Evolutionary conservation across 1,139 yeast genomes (phyloP).

Genomic region (Suhomyces bribrorum): DNA sequence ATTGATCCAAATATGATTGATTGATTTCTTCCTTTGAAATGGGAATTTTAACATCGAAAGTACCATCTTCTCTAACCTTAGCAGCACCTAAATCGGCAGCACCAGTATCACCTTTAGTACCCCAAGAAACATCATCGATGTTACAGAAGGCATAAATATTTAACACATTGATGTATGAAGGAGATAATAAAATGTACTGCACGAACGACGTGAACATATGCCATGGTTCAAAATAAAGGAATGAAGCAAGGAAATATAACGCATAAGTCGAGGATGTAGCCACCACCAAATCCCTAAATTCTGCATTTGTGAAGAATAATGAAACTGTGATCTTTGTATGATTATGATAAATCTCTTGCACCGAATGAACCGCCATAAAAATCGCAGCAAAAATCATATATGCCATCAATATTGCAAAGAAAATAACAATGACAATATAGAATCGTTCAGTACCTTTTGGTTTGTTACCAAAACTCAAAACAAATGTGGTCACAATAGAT

Average conservation of each 20-base stretch:
- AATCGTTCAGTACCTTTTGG: constrained; percentile 89
- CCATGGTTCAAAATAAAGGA: constrained; percentile 53
- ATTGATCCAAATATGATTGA: constrained; percentile 59
- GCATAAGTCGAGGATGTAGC: constrained; percentile 51
- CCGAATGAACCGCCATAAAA: constrained; percentile 49
- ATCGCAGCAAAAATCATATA: constrained; percentile 76
- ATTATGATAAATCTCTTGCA: constrained; percentile 34
- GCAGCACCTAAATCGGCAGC: constrained; percentile 53
- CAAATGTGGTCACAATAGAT: constrained; percentile 87
- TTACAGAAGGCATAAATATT: constrained; percentile 53
- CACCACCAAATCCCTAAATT: constrained; percentile 50
- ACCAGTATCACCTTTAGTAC: constrained; percentile 52
- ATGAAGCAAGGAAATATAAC: constrained; percentile 47
- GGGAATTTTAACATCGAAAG: constrained; percentile 70
- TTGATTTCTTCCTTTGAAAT: constrained; percentile 61
- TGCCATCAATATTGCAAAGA: constrained; percentile 89
- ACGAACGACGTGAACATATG: constrained; percentile 52
- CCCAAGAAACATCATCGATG: constrained; percentile 54
- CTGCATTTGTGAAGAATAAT: constrained; percentile 43
- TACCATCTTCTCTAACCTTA: constrained; percentile 66
- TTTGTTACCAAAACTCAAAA: constrained; percentile 88
- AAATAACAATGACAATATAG: constrained; percentile 78
- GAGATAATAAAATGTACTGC: constrained; percentile 49
- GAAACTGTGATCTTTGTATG: constrained; percentile 37
- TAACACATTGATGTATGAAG: constrained; percentile 49